Percentiles rank a stretch among this genome's conserved stretches.
These are phyloP conservation scores for Perkinsus olseni DNA, from an alignment of 169 alveolate species.

Conservation along the genomic window DNA sequence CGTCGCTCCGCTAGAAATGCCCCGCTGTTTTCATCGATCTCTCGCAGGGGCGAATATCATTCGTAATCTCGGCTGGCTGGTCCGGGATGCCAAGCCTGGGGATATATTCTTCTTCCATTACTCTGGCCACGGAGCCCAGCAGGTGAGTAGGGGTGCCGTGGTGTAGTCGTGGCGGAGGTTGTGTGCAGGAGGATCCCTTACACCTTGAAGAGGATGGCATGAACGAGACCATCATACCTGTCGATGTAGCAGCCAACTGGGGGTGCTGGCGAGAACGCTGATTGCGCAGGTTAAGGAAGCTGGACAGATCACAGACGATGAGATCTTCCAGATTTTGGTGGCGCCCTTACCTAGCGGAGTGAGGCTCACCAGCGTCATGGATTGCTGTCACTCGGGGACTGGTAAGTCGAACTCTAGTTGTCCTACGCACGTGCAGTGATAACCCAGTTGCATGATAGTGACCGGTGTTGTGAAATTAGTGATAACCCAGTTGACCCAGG, in stretches of 20 bases:
- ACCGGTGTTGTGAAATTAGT: no score
- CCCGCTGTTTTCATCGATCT: conserved; percentile 1
- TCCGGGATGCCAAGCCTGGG: conserved; percentile 37
- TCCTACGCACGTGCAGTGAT: background rate
- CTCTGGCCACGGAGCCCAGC: conserved; percentile 52
- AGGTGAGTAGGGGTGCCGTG: conserved; percentile 14
- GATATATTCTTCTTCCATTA: conserved; percentile 47
- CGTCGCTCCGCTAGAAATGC: no score
- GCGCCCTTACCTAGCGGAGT: conserved; percentile 37
- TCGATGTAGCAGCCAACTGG: no score
- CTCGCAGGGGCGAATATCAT: conserved; percentile 20
- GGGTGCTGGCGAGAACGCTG: background rate
- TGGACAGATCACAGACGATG: conserved; percentile 41
- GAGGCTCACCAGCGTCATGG: conserved; percentile 48
- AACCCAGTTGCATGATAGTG: no score
- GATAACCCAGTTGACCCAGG: no score
- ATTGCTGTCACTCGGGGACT: conserved; percentile 40
- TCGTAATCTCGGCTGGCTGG: conserved; percentile 37
- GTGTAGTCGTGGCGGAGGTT: background rate
- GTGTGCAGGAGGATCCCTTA: background rate
- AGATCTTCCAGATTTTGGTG: conserved; percentile 18
- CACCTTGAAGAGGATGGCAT: conserved; percentile 42
- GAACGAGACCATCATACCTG: conserved; percentile 51
- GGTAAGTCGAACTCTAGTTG: background rate
- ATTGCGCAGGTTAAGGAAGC: conserved; percentile 4